Percentiles rank a stretch among this genome's conserved stretches.
Evolutionary conservation across 164 flowering plant species (phyloP).

Genomic region (Sedum album): DNA sequence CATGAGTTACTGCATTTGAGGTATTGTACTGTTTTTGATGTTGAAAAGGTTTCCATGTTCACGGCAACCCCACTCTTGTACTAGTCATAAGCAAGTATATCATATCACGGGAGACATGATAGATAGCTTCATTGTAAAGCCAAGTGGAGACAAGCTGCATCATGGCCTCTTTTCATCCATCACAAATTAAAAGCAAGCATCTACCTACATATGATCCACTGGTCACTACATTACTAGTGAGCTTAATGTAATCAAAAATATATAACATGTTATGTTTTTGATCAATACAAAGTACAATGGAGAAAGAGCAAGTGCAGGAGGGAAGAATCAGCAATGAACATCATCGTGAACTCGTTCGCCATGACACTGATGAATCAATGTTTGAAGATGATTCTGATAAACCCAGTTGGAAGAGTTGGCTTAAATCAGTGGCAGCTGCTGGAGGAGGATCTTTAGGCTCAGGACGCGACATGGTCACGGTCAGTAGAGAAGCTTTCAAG

Average conservation of each 20-base stretch:
- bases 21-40: background rate
- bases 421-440: background rate
- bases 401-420: background rate
- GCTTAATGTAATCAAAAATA: background rate
- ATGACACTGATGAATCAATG: background rate
- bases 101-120: background rate
- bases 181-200: background rate
- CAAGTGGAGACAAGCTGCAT: background rate
- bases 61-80: background rate
- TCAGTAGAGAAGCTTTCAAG: conserved; percentile 5
- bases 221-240: background rate
- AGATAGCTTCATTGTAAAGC: background rate
- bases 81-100: background rate
- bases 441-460: conserved; percentile 4
- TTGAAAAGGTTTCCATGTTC: background rate
- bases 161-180: background rate
- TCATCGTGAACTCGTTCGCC: background rate
- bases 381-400: background rate
- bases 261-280: background rate
- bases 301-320: background rate
- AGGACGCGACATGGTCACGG: background rate
- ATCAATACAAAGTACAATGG: background rate
- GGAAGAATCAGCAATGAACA: background rate
- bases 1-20: no score
- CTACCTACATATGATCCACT: background rate